Base-by-base conservation (phyloP, 495 filamentous ascomycete species). In the Podospora tetraspora region DNA sequence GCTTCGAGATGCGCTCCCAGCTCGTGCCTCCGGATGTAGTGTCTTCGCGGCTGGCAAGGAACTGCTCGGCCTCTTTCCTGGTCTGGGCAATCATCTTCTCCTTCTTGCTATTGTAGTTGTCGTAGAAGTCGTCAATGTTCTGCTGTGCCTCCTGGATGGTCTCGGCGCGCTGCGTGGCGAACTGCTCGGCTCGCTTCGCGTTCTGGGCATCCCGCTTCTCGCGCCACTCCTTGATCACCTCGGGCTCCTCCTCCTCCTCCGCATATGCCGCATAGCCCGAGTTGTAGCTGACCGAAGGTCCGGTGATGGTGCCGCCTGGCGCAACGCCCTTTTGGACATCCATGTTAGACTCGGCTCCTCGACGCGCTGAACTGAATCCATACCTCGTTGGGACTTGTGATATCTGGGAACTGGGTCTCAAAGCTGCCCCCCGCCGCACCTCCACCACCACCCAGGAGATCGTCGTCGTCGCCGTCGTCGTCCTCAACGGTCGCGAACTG, bases 121-220 rank as follows among this genome's bases (percentile, higher is more conserved):
- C 93, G 83, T 99, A 99, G 84, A 99, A 99, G 74, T 97, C 96
- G 74, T 99, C 95, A 67, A 98, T 94, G 77, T 93, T 91, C 72
- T 91, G 84, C 68, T 90, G 92, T 52, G 96, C 96, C 70, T 91
- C 91, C 77, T 89, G 87, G 74, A 96, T 80, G 9, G 92, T 97
- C 76, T 93, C 87, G 29, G 82, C 84, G 75, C 96, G 96, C 79
- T 91, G 91, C 61, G 86, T 81, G 30, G 87, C 85, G 56, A 92
- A 92, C 72, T 91, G 83, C 76, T 93, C 88, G 59, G 89, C 89
- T 69, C 92, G 91, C 74, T 90, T 90, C 68, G 89, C 82, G 66
- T 94, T 86, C 69, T 85, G 84, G 16, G 89, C 87, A 71, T 93
- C 90, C 67, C 95, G 90, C 72, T 91, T 90, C 78, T 93, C 91